phyloP scores from a whole-genome alignment of 176 grass and related monocot genomes.

The Avena sativa region DNA sequence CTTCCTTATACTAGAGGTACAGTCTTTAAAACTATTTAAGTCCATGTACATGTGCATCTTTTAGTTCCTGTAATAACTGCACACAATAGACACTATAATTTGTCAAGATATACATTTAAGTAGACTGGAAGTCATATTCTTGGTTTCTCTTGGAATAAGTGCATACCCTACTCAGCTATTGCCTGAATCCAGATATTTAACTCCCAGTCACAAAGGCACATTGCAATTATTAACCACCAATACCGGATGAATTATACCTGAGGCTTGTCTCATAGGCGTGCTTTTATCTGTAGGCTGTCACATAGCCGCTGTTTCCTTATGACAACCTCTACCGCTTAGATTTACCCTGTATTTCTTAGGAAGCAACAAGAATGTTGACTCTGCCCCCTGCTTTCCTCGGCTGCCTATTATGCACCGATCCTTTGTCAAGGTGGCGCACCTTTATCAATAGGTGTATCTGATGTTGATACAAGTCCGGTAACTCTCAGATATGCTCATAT shows the following conservation, averaged over 20 bases:
- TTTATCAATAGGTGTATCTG: conserved; percentile 10
- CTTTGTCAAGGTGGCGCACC: conserved; percentile 8
- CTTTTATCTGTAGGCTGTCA: not conserved
- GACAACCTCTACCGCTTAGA: not conserved
- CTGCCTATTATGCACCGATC: not conserved
- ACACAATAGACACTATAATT: not conserved
- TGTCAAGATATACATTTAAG: not conserved
- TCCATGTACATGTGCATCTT: conserved; percentile 21
- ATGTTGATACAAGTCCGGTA: not conserved
- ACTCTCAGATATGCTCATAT: not conserved
- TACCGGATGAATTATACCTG: not conserved
- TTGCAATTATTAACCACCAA: not conserved
- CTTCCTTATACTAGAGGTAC: conserved; percentile 65
- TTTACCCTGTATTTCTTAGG: conserved; percentile 18
- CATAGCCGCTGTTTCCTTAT: conserved; percentile 20
- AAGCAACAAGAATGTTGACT: conserved; percentile 7
- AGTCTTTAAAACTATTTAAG: conserved; percentile 36
- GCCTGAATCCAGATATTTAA: not conserved
- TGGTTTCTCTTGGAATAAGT: conserved; percentile 15
- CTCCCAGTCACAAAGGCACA: not conserved
- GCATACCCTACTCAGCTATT: not conserved
- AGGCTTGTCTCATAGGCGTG: not conserved
- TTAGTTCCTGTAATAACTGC: conserved; percentile 2
- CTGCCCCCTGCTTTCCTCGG: not conserved
- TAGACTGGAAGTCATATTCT: not conserved